A percentile compares a stretch with the other conserved stretches of the same genome.
Evolutionary conservation across 2,329 filamentous ascomycete genomes (phyloP).

Genomic region (Pseudogymnoascus sp.): DNA sequence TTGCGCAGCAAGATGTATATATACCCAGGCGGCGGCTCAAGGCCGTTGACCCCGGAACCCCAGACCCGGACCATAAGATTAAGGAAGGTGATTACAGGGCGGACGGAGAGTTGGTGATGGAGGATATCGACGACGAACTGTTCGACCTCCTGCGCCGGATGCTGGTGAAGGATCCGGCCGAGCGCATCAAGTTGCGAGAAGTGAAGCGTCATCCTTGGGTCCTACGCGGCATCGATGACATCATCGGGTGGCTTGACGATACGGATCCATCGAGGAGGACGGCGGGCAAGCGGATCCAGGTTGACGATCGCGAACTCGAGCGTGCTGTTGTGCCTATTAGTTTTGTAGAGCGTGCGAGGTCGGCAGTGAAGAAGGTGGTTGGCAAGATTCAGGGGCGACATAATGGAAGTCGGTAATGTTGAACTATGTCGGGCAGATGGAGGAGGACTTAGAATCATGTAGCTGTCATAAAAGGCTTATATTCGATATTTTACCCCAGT

Average conservation of each 20-base stretch:
- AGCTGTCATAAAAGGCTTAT: slow-evolving; percentile 8
- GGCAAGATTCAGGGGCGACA: slow-evolving; percentile 44
- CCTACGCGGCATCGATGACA: slow-evolving; percentile 67
- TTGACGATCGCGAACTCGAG: slow-evolving; percentile 85
- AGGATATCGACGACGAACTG: slow-evolving; percentile 75
- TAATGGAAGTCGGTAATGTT: slow-evolving; percentile 8
- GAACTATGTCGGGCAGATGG: slow-evolving; percentile 6
- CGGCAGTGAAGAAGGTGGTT: slow-evolving; percentile 64
- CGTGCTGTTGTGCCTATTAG: slow-evolving; percentile 84
- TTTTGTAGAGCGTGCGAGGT: slow-evolving; percentile 77
- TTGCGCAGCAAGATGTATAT: slow-evolving; percentile 87
- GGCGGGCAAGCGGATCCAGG: slow-evolving; percentile 80
- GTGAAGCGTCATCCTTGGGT: slow-evolving; percentile 96
- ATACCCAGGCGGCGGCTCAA: slow-evolving; percentile 78
- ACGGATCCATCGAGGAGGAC: slow-evolving; percentile 77
- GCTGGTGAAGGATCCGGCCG: slow-evolving; percentile 80
- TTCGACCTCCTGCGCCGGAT: slow-evolving; percentile 73
- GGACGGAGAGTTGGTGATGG: slow-evolving; percentile 74
- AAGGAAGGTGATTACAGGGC: slow-evolving; percentile 65
- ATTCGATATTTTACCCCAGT: slow-evolving; percentile 9
- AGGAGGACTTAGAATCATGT: slow-evolving; percentile 4
- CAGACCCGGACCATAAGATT: not conserved
- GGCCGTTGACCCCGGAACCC: slow-evolving; percentile 54
- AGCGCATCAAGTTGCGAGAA: slow-evolving; percentile 82
- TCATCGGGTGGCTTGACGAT: slow-evolving; percentile 81